Percentiles rank a stretch among this genome's conserved stretches.
These are phyloP conservation scores for Aspergillus bertholletiae DNA, from an alignment of 495 filamentous ascomycete species.

Conservation along the genomic window DNA sequence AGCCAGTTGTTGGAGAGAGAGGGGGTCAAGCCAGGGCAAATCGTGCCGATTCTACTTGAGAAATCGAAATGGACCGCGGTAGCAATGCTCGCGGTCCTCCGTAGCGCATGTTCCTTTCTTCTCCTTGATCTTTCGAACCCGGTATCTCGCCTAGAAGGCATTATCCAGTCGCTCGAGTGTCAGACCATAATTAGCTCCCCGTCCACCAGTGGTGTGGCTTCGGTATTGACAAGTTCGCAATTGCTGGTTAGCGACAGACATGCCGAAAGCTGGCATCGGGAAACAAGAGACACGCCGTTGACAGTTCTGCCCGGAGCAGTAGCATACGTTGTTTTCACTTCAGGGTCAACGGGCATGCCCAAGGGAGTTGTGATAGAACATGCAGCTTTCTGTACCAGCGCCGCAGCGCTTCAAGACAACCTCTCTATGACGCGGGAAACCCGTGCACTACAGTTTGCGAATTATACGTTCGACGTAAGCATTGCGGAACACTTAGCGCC, in stretches of 20 bases:
- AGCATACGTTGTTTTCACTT: constrained; percentile 28
- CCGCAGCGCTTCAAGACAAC: not conserved
- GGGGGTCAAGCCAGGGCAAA: constrained; percentile 19
- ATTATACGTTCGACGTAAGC: constrained; percentile 17
- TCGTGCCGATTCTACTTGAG: constrained; percentile 39
- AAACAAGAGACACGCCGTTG: too few relatives aligned
- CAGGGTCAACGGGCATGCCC: constrained; percentile 35
- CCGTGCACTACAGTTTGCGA: constrained; percentile 19
- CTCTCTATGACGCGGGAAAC: constrained; percentile 1
- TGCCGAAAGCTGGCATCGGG: too few relatives aligned
- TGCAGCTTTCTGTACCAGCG: constrained; percentile 21
- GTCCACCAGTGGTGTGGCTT: too few relatives aligned
- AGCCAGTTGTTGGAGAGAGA: not conserved
- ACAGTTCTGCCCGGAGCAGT: not conserved
- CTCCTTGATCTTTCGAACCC: constrained; percentile 36
- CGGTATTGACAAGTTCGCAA: not conserved
- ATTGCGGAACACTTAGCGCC: constrained; percentile 11
- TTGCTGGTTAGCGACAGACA: not conserved
- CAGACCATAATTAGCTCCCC: constrained; percentile 12
- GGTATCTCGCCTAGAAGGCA: not conserved
- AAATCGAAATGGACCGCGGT: constrained; percentile 21
- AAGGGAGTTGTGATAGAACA: constrained; percentile 45
- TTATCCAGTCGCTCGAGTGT: not conserved
- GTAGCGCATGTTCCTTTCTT: constrained; percentile 14
- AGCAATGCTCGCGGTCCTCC: constrained; percentile 1